Conservation (phyloP, 2,329 filamentous ascomycete genomes). For the Alternaria dauci region DNA sequence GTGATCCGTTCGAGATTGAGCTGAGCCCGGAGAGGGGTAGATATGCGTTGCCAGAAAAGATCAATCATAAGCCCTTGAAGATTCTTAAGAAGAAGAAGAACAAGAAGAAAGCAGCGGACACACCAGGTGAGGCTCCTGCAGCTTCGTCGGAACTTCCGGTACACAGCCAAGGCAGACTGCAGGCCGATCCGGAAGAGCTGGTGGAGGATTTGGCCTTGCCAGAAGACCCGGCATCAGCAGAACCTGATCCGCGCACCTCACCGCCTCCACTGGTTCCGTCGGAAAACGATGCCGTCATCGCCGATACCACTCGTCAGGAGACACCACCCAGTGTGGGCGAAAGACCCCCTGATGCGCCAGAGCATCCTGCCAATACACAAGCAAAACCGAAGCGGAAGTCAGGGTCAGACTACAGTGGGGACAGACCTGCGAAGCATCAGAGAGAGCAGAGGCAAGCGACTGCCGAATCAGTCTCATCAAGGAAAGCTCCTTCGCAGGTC, state of each 20-base stretch:
- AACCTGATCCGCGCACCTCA: background rate
- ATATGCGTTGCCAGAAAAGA: constrained; percentile 13
- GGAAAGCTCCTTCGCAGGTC: background rate
- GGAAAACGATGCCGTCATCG: background rate
- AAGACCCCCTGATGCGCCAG: background rate
- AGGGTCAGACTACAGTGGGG: background rate
- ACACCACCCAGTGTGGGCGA: background rate
- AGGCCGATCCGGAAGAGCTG: background rate
- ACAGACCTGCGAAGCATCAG: background rate
- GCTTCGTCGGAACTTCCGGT: constrained; percentile 2
- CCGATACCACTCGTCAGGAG: background rate
- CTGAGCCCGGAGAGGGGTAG: constrained; percentile 32
- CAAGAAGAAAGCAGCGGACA: background rate
- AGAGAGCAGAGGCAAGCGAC: background rate
- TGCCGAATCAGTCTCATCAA: background rate
- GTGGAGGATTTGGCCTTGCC: background rate
- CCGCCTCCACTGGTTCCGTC: background rate
- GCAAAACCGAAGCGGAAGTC: background rate
- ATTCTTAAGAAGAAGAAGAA: constrained; percentile 13
- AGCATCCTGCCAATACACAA: background rate
- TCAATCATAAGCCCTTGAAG: constrained; percentile 22
- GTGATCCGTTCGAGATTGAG: constrained; percentile 30
- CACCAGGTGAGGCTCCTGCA: background rate
- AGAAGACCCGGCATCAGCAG: background rate
- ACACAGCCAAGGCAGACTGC: background rate